A percentile compares a stretch with the other conserved stretches of the same genome.
Conservation (phyloP, 768 basidiomycete species). For the Pisolithus tinctorius region DNA sequence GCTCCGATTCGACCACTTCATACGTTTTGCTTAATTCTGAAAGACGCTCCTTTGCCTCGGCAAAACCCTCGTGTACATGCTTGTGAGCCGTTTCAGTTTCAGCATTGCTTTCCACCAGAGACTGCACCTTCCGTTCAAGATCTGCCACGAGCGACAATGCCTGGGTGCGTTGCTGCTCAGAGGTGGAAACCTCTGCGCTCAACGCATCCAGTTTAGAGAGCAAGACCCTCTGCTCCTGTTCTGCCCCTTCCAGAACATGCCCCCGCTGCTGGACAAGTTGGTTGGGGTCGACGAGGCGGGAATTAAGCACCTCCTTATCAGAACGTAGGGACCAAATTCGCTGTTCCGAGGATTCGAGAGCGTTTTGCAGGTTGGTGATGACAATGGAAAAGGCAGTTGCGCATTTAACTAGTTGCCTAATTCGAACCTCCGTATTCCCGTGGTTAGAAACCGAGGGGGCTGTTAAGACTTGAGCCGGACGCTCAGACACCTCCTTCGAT, state of each 20-base stretch:
- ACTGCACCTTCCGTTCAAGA: conserved; percentile 28
- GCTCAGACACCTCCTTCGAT: conserved; percentile 19
- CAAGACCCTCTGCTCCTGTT: conserved; percentile 18
- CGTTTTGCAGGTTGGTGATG: conserved; percentile 32
- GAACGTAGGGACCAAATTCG: conserved; percentile 6
- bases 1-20: conserved; percentile 56
- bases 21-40: conserved; percentile 38
- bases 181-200: conserved; percentile 30
- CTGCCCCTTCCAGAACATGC: conserved; percentile 8
- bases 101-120: conserved; percentile 28
- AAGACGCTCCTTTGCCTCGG: conserved; percentile 35
- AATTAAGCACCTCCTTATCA: conserved; percentile 11
- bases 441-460: neutral
- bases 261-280: conserved; percentile 16
- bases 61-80: conserved; percentile 25
- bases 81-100: conserved; percentile 29
- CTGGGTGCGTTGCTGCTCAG: conserved; percentile 14
- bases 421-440: conserved; percentile 6
- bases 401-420: conserved; percentile 28
- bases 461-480: conserved; percentile 11
- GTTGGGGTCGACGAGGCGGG: conserved; percentile 11
- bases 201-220: conserved; percentile 29
- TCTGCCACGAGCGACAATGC: conserved; percentile 27
- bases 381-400: conserved; percentile 33
- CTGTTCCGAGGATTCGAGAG: conserved; percentile 17